These are phyloP conservation scores for Cyamopsis tetragonoloba DNA, from an alignment of 306 rosid genomes.

Conservation along the genomic window DNA sequence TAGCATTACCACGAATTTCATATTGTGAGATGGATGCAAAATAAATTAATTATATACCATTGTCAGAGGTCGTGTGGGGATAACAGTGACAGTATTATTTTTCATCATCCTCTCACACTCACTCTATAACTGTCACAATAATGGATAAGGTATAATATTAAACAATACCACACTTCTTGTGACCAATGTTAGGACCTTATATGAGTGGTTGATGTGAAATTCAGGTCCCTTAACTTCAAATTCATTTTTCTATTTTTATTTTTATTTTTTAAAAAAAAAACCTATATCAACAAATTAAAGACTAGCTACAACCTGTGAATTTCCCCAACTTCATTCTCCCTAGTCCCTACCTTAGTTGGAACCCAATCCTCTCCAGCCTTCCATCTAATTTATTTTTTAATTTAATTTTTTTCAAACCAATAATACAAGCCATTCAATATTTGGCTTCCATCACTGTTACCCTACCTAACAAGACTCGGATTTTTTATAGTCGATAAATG, in stretches of 20 bases:
- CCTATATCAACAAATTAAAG: too few relatives aligned
- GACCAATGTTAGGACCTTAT: slow-evolving; percentile 10
- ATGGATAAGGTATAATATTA: slow-evolving; percentile 1
- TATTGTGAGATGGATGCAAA: not conserved
- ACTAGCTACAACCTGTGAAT: slow-evolving; percentile 13
- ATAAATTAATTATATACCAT: slow-evolving; percentile 3
- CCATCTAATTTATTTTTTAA: not conserved
- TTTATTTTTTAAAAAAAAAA: too few relatives aligned
- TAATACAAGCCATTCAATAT: slow-evolving; percentile 7
- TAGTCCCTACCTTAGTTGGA: slow-evolving; percentile 16
- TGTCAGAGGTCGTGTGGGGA: not conserved
- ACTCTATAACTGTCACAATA: not conserved
- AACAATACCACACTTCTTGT: slow-evolving; percentile 15
- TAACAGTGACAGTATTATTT: not conserved
- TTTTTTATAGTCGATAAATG: too few relatives aligned
- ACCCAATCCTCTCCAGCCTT: slow-evolving; percentile 5
- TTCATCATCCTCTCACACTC: not conserved
- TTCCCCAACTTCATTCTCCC: slow-evolving; percentile 16
- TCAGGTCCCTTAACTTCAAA: slow-evolving; percentile 37
- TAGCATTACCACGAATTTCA: too few relatives aligned
- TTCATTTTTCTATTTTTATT: too few relatives aligned
- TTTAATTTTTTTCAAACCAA: slow-evolving; percentile 7
- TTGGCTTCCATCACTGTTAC: slow-evolving; percentile 19
- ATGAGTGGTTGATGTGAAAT: slow-evolving; percentile 36
- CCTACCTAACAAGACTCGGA: too few relatives aligned